phyloP scores from a whole-genome alignment of 306 rosid genomes.

The Rosa persica region DNA sequence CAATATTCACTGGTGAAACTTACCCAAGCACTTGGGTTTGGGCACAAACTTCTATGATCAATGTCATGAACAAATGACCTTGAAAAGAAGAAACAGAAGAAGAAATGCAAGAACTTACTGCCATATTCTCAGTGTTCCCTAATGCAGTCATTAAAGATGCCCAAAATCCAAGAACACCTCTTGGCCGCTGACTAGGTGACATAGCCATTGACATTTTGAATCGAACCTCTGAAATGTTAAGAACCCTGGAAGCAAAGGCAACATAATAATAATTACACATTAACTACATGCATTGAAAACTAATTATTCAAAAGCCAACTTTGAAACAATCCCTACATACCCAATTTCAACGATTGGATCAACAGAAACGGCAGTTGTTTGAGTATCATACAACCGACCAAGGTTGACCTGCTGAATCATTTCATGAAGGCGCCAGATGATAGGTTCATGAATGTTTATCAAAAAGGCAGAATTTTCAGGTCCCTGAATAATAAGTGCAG shows the following conservation, averaged over 20 bases:
- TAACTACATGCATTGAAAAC: slow-evolving; percentile 22
- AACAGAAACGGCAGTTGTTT: slow-evolving; percentile 88
- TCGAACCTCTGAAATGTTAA: slow-evolving; percentile 82
- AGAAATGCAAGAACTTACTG: slow-evolving; percentile 58
- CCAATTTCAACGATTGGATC: slow-evolving; percentile 88
- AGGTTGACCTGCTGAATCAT: slow-evolving; percentile 88
- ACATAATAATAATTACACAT: slow-evolving; percentile 18
- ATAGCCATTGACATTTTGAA: slow-evolving; percentile 87
- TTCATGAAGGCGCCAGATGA: slow-evolving; percentile 98
- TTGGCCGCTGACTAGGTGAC: slow-evolving; percentile 94
- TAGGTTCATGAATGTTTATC: slow-evolving; percentile 89
- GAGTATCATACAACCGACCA: slow-evolving; percentile 65
- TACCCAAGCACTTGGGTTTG: neutral
- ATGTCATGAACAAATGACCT: neutral
- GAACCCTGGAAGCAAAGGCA: slow-evolving; percentile 62
- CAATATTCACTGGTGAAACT: neutral
- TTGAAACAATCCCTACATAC: slow-evolving; percentile 43
- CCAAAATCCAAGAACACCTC: slow-evolving; percentile 98
- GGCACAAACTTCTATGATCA: neutral
- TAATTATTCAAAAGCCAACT: slow-evolving; percentile 20
- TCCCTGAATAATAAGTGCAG: slow-evolving; percentile 54
- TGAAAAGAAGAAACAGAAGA: slow-evolving; percentile 6
- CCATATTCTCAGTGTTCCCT: slow-evolving; percentile 97
- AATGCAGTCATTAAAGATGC: slow-evolving; percentile 98
- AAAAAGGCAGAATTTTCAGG: slow-evolving; percentile 79